Evolutionary conservation across 495 filamentous ascomycete species (phyloP), one percentile per base, ranked within the genome.

Genomic region (Tuber magnatum): DNA sequence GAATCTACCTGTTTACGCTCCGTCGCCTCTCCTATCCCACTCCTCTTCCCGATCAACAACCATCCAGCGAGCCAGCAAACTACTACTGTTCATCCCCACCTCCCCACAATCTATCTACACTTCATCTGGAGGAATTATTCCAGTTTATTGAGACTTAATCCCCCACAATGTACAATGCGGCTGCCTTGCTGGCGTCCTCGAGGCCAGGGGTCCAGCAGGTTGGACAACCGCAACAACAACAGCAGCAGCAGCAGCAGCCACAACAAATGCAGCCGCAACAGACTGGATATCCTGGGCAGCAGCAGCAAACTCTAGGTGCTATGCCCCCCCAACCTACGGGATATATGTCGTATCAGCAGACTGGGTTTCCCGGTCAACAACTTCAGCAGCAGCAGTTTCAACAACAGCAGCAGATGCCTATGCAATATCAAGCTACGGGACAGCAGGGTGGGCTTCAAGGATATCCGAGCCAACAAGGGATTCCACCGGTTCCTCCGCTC

Each of bases 221-320:
- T 56, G 76, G 76, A 70, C 77, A 79, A 79, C 77, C 74, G 69
- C 72, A 73, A 32, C 72, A 77, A 38, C 80, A 82, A 28, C 73
- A 77, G 22, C 80, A 78, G 28, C 80, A 82, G 61, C 81, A 81
- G 72, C 81, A 81, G 39, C 75, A 75, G 32, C 81, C n/a, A n/a
- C n/a, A 78, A 46, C 80, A 82, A 48, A 75, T 76, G 69, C 81
- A 83, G 38, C 78, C 72, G 56, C 90, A 92, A 80, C 92, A 90
- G n/a, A 94, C 91, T 22, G 91, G 92, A 10, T 92, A 91, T 77
- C 88, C 88, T 71, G 83, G 85, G n/a, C 87, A 89, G 75, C 87
- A 86, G 74, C 83, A 65, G 32, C 56, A 65, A 35, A 65, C 56
- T 65, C 86, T 74, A 71, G 85, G 80, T 68, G 87, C 84, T 73